Percentiles rank a stretch among this genome's conserved stretches.
phyloP scores from a whole-genome alignment of 2,329 filamentous ascomycete genomes.

The Fusarium sublunatum region DNA sequence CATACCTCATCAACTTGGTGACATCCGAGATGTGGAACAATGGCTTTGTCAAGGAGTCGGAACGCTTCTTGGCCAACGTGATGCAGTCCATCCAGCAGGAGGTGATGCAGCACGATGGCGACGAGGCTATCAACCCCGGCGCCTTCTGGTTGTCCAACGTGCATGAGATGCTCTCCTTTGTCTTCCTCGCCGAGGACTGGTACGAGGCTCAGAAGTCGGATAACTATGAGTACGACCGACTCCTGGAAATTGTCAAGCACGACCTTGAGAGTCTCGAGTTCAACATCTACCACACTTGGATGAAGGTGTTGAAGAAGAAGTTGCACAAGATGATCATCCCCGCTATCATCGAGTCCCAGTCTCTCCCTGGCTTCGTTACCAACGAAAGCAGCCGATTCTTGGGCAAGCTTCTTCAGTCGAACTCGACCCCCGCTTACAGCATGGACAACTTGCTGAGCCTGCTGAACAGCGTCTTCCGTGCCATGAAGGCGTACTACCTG shows the following conservation, averaged over 20 bases:
- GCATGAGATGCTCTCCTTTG: conserved; percentile 99
- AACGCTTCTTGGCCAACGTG: conserved; percentile 97
- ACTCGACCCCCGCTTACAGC: conserved; percentile 93
- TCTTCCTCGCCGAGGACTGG: conserved; percentile 99
- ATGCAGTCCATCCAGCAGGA: conserved; percentile 99
- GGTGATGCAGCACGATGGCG: conserved; percentile 98
- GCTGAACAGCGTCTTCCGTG: conserved; percentile 96
- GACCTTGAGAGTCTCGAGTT: conserved; percentile 98
- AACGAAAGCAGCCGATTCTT: conserved; percentile 99
- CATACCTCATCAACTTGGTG: conserved; percentile 98
- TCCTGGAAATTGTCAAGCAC: conserved; percentile 98
- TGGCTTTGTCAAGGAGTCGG: conserved; percentile 98
- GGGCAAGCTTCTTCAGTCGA: conserved; percentile 92
- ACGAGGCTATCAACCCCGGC: conserved; percentile 95
- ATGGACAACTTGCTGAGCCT: conserved; percentile 98
- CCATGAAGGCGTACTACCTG: conserved; percentile 98
- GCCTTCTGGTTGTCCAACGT: conserved; percentile 99
- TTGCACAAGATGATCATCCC: conserved; percentile 99
- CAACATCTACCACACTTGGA: conserved; percentile 99
- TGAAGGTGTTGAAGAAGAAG: conserved; percentile 99
- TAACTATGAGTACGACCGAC: conserved; percentile 97
- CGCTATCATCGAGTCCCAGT: conserved; percentile 98
- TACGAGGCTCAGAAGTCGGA: conserved; percentile 99
- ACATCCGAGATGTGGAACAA: conserved; percentile 99
- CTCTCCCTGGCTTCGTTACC: conserved; percentile 96